Conservation (phyloP, 2,329 filamentous ascomycete genomes). For the Fusarium coicis region DNA sequence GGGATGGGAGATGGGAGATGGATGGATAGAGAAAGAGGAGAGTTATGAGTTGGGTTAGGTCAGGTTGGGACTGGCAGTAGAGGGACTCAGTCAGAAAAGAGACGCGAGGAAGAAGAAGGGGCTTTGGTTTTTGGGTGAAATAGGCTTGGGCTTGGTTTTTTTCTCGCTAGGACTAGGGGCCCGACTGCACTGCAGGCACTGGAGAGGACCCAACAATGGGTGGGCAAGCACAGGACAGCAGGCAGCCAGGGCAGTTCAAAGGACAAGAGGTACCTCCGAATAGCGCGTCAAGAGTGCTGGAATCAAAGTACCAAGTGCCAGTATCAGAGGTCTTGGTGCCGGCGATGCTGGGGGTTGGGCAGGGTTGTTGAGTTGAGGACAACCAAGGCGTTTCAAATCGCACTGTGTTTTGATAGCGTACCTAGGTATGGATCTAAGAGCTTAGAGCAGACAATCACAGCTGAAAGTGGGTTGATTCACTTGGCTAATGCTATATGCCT, state of each 20-base stretch:
- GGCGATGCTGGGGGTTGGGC: conserved; percentile 31
- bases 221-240: conserved; percentile 26
- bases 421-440: background rate
- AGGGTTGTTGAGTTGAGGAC: conserved; percentile 39
- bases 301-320: conserved; percentile 33
- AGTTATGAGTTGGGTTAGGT: conserved; percentile 31
- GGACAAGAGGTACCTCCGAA: conserved; percentile 27
- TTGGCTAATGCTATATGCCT: background rate
- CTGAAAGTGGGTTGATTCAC: conserved; percentile 15
- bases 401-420: conserved; percentile 39
- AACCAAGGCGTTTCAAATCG: conserved; percentile 5
- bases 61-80: conserved; percentile 28
- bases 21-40: conserved; percentile 45
- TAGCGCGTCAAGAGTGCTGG: background rate
- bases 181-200: background rate
- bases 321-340: conserved; percentile 8
- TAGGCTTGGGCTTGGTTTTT: conserved; percentile 40
- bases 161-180: conserved; percentile 15
- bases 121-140: conserved; percentile 40
- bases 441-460: conserved; percentile 15
- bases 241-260: conserved; percentile 17
- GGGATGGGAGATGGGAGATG: conserved; percentile 27
- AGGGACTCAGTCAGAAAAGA: conserved; percentile 36
- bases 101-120: conserved; percentile 37
- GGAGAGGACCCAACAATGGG: conserved; percentile 30